phyloP scores from a whole-genome alignment of 192 early-diverging fungal genomes.

The Tieghemiomyces parasiticus region DNA sequence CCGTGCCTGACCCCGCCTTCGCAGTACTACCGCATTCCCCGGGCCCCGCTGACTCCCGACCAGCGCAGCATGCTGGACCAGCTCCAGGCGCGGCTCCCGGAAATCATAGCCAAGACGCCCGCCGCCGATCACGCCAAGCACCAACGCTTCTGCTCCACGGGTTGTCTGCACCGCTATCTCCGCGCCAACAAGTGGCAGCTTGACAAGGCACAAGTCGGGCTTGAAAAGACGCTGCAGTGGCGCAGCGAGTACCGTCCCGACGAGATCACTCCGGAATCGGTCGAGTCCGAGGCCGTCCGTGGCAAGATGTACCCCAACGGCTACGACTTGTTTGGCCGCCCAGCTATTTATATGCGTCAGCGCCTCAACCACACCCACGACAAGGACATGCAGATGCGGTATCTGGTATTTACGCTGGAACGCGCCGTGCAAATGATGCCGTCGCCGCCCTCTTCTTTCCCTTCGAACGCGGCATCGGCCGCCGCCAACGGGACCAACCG shows the following conservation, averaged over 20 bases:
- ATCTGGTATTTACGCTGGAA: slow-evolving; percentile 74
- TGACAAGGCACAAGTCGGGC: slow-evolving; percentile 39
- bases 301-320: slow-evolving; percentile 81
- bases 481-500: no score
- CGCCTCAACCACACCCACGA: slow-evolving; percentile 68
- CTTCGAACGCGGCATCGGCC: no score
- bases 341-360: slow-evolving; percentile 62
- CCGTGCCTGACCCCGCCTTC: background rate
- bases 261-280: slow-evolving; percentile 47
- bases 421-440: slow-evolving; percentile 57
- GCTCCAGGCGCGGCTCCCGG: background rate
- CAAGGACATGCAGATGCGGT: slow-evolving; percentile 53
- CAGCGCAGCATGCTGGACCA: slow-evolving; percentile 11
- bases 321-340: slow-evolving; percentile 59
- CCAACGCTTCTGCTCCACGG: slow-evolving; percentile 13
- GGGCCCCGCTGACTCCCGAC: background rate
- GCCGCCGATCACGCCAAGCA: slow-evolving; percentile 4
- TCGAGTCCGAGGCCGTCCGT: slow-evolving; percentile 58
- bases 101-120: background rate
- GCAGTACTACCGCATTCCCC: background rate
- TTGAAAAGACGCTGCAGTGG: slow-evolving; percentile 70
- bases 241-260: slow-evolving; percentile 53
- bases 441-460: no score
- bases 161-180: slow-evolving; percentile 52
- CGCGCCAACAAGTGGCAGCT: slow-evolving; percentile 57